phyloP scores from a whole-genome alignment of 1,284 basidiomycete species.

The Microbotryum saponariae region DNA sequence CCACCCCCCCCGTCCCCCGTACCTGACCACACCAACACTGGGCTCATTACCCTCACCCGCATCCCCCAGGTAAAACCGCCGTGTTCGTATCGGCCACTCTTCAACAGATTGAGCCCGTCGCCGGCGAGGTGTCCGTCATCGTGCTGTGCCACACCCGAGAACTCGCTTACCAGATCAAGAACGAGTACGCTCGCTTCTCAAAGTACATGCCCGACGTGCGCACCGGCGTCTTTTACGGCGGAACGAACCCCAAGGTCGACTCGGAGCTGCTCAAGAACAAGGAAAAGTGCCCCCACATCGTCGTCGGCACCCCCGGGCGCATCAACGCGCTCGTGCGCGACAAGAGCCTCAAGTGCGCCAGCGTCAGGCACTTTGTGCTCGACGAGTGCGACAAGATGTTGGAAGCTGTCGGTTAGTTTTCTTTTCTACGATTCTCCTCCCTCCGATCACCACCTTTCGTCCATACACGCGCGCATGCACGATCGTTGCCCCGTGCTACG shows the following conservation, averaged over 20 bases:
- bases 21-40: neutral
- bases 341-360: slow-evolving; percentile 83
- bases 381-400: slow-evolving; percentile 99
- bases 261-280: slow-evolving; percentile 92
- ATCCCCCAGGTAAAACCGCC: slow-evolving; percentile 71
- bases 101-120: slow-evolving; percentile 96
- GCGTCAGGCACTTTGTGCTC: slow-evolving; percentile 97
- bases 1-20: neutral
- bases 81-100: slow-evolving; percentile 97
- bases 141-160: slow-evolving; percentile 99
- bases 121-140: slow-evolving; percentile 94
- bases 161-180: slow-evolving; percentile 99
- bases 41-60: neutral
- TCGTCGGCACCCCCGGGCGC: slow-evolving; percentile 95
- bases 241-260: slow-evolving; percentile 90
- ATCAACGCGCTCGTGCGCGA: slow-evolving; percentile 86
- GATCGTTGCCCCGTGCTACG: no score
- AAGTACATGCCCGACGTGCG: slow-evolving; percentile 99
- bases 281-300: slow-evolving; percentile 94
- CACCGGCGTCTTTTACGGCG: slow-evolving; percentile 95
- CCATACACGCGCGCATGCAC: neutral
- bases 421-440: neutral
- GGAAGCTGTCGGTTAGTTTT: slow-evolving; percentile 97
- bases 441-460: neutral
- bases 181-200: slow-evolving; percentile 97